Evolutionary conservation across 2,329 filamentous ascomycete species (phyloP), one percentile per base, ranked within the genome.

Genomic region (Trichoderma simmonsii): DNA sequence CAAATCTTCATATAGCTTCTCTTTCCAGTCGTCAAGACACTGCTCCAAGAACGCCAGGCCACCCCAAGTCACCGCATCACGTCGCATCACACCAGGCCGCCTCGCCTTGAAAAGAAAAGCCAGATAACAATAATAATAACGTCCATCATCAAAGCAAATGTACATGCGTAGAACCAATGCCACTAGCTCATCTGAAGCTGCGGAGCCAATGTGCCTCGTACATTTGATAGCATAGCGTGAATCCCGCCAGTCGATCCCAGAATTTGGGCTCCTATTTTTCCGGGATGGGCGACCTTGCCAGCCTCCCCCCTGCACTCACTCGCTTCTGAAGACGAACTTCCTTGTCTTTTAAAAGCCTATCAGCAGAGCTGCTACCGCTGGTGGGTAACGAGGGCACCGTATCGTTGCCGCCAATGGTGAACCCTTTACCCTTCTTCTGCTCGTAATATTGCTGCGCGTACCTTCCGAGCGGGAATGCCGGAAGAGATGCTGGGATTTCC

Each of bases 371-470:
- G 66, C 81, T 74, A 63, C 81, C 74, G 61, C 78, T 82, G 30
- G 76, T 77, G 18, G 92, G 89, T 48, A 94, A 82, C 1, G 91
- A 88, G 1, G 88, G 86, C 32, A 92, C 80, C 9, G 86, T 88
- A 78, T 94, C 92, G 73, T 78, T 77, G 18, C 79, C 89, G 18
- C 79, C 89, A 79, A 81, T 82, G 73, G 82, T 79, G 75, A 82
- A 80, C 5, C 75, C 75, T 74, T 87, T 83, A 70, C 86, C 83
- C 72, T 87, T 84, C 80, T 91, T 97, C 82, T 94, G 90, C 75
- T 97, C 94, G 62, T 98, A 85, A 77, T 98, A 99, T 39, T 92
- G 82, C 78, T 93, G 91, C 3, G 96, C 95, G 61, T 91, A 91
- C 11, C 89, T 86, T 73, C 93, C 94, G 12, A 99, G 87, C 1